These are phyloP conservation scores for Flaveria robusta DNA, from an alignment of 129 eudicot species.

Conservation along the genomic window DNA sequence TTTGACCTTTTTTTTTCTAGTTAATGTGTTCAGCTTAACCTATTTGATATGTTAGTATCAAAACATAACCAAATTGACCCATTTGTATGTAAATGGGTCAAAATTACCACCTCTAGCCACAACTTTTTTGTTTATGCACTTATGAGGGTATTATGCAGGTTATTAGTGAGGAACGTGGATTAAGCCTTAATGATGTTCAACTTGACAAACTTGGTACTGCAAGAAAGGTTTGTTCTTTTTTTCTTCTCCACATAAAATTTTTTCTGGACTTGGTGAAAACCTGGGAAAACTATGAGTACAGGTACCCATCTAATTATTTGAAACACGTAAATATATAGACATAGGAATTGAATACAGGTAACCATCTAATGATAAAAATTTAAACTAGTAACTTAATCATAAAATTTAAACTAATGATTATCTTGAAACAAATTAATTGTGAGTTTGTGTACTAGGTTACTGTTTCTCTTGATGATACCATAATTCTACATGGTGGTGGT, in stretches of 20 bases:
- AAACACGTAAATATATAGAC: background rate
- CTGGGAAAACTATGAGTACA: background rate
- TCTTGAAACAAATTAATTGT: background rate
- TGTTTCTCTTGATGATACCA: constrained; percentile 90
- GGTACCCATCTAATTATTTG: no score
- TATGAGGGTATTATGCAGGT: constrained; percentile 49
- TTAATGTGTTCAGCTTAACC: background rate
- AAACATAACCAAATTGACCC: background rate
- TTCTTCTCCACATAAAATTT: background rate
- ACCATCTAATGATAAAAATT: background rate
- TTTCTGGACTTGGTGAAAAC: background rate
- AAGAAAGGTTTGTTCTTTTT: constrained; percentile 57
- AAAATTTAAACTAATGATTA: background rate
- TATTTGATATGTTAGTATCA: background rate
- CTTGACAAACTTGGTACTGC: constrained; percentile 83
- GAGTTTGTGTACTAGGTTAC: constrained; percentile 54
- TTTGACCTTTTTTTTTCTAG: background rate
- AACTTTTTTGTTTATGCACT: constrained; percentile 13
- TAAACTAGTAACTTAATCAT: background rate
- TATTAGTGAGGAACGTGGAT: constrained; percentile 80
- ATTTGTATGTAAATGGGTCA: background rate
- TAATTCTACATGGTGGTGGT: constrained; percentile 86
- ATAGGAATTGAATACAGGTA: background rate
- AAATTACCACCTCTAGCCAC: background rate
- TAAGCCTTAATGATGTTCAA: constrained; percentile 64